These are phyloP conservation scores for Rhizopogon salebrosus DNA, from an alignment of 768 basidiomycete species.

Conservation along the genomic window DNA sequence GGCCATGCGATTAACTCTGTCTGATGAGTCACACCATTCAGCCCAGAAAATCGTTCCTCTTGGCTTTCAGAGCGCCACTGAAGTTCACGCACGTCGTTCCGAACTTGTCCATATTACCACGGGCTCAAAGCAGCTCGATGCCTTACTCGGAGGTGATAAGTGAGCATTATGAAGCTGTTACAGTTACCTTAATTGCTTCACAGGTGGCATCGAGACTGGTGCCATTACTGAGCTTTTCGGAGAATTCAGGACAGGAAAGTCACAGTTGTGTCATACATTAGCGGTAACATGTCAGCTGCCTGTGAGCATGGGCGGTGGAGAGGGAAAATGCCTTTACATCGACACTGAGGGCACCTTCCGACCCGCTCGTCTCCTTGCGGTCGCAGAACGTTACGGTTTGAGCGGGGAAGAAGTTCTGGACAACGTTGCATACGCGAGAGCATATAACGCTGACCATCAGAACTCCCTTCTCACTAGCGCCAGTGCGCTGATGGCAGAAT, in stretches of 20 bases:
- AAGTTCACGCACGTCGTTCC: constrained; percentile 90
- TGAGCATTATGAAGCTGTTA: neutral
- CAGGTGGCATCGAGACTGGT: constrained; percentile 96
- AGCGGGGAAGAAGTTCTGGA: constrained; percentile 98
- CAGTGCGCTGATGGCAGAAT: constrained; percentile 98
- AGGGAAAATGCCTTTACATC: constrained; percentile 98
- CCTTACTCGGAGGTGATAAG: constrained; percentile 78
- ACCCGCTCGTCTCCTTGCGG: constrained; percentile 88
- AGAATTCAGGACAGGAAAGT: constrained; percentile 98
- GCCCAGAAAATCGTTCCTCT: constrained; percentile 95
- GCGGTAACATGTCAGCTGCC: constrained; percentile 98
- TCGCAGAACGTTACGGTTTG: constrained; percentile 93
- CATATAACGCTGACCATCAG: constrained; percentile 99
- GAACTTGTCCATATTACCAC: constrained; percentile 97
- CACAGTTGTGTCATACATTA: constrained; percentile 95
- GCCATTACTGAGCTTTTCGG: constrained; percentile 98
- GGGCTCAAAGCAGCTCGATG: constrained; percentile 93
- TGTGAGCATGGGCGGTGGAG: constrained; percentile 96
- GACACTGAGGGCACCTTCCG: constrained; percentile 99
- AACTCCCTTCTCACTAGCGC: constrained; percentile 84
- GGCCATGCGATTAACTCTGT: constrained; percentile 6
- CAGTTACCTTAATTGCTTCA: constrained; percentile 10
- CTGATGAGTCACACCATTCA: constrained; percentile 25
- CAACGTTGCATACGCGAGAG: constrained; percentile 96
- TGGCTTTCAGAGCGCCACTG: constrained; percentile 97